Conservation (phyloP, 2,329 filamentous ascomycete species). For the Xylaria sp. region DNA sequence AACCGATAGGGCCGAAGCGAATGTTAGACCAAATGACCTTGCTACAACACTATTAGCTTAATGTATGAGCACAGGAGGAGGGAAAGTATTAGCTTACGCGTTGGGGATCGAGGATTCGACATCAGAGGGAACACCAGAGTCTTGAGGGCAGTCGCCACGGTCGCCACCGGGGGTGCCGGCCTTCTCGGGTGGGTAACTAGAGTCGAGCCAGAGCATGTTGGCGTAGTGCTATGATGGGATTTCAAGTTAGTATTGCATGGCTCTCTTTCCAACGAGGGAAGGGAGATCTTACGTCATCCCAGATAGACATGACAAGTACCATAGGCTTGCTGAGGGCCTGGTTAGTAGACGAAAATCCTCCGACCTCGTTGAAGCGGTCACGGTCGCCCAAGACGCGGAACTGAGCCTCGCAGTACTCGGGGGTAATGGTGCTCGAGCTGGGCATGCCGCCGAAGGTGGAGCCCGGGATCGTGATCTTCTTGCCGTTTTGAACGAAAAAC, state of each 20-base stretch:
- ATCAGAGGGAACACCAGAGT: constrained; percentile 58
- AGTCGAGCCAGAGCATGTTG: constrained; percentile 71
- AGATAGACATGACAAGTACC: constrained; percentile 70
- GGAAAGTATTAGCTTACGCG: constrained; percentile 43
- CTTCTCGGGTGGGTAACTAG: constrained; percentile 56
- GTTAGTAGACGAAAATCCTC: constrained; percentile 64
- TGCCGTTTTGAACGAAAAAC: constrained; percentile 68
- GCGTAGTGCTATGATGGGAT: constrained; percentile 54
- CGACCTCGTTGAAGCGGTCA: constrained; percentile 61
- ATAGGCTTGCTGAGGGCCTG: constrained; percentile 63
- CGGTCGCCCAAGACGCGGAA: constrained; percentile 63
- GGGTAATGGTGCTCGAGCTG: constrained; percentile 55
- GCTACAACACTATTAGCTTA: constrained; percentile 41
- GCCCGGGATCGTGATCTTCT: constrained; percentile 57
- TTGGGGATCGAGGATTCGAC: constrained; percentile 55
- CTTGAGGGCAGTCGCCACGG: constrained; percentile 59
- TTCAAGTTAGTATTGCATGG: constrained; percentile 27
- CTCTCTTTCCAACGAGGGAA: neutral
- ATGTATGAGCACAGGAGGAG: neutral
- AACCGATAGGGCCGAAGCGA: constrained; percentile 59
- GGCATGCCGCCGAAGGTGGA: constrained; percentile 46
- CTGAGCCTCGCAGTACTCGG: constrained; percentile 64
- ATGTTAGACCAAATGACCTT: constrained; percentile 62
- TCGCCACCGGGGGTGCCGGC: constrained; percentile 55
- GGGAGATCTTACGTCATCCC: constrained; percentile 61